Evolutionary conservation across 2,329 filamentous ascomycete species (phyloP), one percentile per base, ranked within the genome.

Genomic region (Coleophoma cylindrospora): DNA sequence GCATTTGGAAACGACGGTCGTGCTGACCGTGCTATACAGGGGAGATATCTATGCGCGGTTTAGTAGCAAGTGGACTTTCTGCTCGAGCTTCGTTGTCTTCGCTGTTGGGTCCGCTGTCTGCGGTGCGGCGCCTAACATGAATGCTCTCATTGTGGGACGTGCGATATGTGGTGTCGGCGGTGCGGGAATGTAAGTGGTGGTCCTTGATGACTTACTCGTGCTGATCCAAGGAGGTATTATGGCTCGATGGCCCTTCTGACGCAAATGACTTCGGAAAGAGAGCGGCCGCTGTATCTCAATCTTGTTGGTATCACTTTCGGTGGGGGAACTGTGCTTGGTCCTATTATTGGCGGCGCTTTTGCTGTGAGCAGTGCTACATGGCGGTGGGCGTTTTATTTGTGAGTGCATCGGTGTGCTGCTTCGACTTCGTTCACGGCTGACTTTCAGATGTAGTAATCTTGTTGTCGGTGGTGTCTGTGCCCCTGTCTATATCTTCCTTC

Each of bases 301-400:
- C 52, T 62, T 14, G 61, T 68, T 36, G 65, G 64, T 46, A 53
- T 63, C 22, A 60, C 54, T 0, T 77, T 72, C 70, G 72, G 74
- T 38, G 43, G 73, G 3, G 75, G 74, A 3, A 70, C 66, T 5
- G 66, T 75, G 4, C 58, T 78, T 2, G 22, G 75, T 0, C 75
- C 74, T 1, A 64, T 77, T 11, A 62, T 76, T 13, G 74, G 74
- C n/a, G 74, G 74, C 15, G 71, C 68, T 0, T 76, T 78, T 40
- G 64, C 64, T 7, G 69, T 70, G 19, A 68, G 61, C 7, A 51
- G 63, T 0, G 73, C 68, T 1, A 70, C 66, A 0, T 78, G 74
- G 75, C 54, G 75, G 40, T 75, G 70, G 69, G 66, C 65, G 0
- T 77, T 77, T 50, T 84, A 84, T 57, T 27, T 27, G 22, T 27